phyloP scores from a whole-genome alignment of 2,329 filamentous ascomycete species.

The Ceratocystis eucalypticola region DNA sequence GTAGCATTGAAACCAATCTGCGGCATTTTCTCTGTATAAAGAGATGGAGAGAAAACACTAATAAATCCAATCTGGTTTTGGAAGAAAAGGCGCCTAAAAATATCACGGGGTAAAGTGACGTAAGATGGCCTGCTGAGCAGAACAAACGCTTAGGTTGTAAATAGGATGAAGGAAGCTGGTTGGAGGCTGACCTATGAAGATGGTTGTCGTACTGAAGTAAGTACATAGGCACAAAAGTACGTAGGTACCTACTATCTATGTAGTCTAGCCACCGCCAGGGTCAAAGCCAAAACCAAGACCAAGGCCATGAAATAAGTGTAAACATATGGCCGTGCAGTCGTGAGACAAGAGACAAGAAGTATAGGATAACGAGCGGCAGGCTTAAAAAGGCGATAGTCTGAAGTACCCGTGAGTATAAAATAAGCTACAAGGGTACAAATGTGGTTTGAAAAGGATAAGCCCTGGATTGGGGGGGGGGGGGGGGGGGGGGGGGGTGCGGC shows the following conservation, averaged over 20 bases:
- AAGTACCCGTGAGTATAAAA: background rate
- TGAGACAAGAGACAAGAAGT: background rate
- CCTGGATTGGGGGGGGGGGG: background rate
- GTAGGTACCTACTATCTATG: no score
- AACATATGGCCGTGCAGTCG: background rate
- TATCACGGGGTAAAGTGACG: background rate
- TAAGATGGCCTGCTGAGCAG: background rate
- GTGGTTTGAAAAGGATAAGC: background rate
- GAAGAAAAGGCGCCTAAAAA: slow-evolving; percentile 1
- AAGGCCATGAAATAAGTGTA: no score
- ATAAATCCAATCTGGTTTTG: background rate
- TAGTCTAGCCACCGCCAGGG: no score
- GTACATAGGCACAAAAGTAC: no score
- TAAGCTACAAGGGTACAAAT: background rate
- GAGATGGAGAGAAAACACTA: background rate
- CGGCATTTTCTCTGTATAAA: background rate
- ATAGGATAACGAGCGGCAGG: background rate
- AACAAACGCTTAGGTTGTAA: background rate
- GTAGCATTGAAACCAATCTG: background rate
- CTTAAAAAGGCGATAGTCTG: background rate
- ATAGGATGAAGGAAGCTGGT: background rate
- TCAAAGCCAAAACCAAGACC: no score
- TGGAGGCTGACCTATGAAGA: background rate
- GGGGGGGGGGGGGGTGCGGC: background rate
- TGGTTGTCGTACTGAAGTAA: no score